Evolutionary conservation across 1,284 basidiomycete species (phyloP).

Genomic region (Prillingera fragicola): DNA sequence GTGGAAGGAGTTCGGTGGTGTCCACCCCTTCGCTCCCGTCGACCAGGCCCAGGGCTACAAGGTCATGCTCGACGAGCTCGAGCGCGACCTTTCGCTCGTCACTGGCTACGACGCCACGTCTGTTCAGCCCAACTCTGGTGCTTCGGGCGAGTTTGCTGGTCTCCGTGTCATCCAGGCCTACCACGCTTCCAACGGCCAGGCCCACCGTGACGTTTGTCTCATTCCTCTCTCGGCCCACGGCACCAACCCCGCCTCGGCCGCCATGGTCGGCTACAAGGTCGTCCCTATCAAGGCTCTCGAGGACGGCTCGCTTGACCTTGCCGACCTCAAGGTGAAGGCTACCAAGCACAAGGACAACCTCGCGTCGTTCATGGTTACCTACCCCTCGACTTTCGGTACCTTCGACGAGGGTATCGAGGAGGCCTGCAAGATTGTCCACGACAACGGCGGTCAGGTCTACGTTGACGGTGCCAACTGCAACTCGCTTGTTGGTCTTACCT

Average conservation of each 20-base stretch:
- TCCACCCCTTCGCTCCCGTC: constrained; percentile 88
- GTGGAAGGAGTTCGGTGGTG: constrained; percentile 80
- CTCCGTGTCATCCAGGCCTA: constrained; percentile 90
- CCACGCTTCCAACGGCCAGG: constrained; percentile 80
- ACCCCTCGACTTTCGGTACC: constrained; percentile 94
- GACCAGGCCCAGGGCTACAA: constrained; percentile 88
- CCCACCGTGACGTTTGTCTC: constrained; percentile 82
- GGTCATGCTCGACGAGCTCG: constrained; percentile 82
- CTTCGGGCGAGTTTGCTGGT: constrained; percentile 91
- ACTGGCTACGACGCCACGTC: constrained; percentile 94
- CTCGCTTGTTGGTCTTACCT: constrained; percentile 90
- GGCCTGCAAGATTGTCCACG: constrained; percentile 89
- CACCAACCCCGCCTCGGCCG: constrained; percentile 90
- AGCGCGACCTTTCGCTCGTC: constrained; percentile 82
- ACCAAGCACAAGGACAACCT: constrained; percentile 85
- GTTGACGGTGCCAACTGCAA: constrained; percentile 96
- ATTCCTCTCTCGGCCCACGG: constrained; percentile 95
- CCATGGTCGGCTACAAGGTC: constrained; percentile 95
- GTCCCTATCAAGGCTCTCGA: constrained; percentile 82
- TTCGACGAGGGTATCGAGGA: constrained; percentile 90
- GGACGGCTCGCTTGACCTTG: constrained; percentile 84
- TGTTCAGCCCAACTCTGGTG: constrained; percentile 95
- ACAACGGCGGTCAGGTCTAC: constrained; percentile 95
- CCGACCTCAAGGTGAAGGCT: constrained; percentile 79
- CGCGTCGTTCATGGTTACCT: constrained; percentile 96